These are phyloP conservation scores for Aspergillus felis DNA, from an alignment of 2,329 filamentous ascomycete genomes.

Conservation along the genomic window DNA sequence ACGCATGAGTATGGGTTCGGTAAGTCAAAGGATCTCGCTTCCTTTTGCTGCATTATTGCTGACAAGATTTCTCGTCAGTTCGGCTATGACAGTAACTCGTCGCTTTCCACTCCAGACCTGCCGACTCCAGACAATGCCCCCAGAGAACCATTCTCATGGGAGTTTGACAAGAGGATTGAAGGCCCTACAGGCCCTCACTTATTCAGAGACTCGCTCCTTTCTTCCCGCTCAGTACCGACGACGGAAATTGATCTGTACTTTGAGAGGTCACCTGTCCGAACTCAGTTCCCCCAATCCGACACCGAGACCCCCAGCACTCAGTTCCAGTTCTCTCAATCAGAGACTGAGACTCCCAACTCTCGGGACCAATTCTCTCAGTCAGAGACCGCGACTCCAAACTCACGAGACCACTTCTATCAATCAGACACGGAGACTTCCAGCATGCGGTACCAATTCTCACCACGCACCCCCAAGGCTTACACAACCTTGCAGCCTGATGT, in stretches of 20 bases:
- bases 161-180: conserved; percentile 59
- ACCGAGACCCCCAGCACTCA: conserved; percentile 49
- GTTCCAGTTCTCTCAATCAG: background rate
- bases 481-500: conserved; percentile 22
- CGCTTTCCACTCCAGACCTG: conserved; percentile 78
- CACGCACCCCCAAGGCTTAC: conserved; percentile 55
- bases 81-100: conserved; percentile 68
- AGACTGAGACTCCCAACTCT: background rate
- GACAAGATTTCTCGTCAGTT: conserved; percentile 13
- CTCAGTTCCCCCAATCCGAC: conserved; percentile 4
- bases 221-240: conserved; percentile 11
- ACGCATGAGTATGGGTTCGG: conserved; percentile 51
- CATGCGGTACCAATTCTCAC: conserved; percentile 10
- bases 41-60: background rate
- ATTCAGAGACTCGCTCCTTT: conserved; percentile 60
- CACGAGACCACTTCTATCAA: no score
- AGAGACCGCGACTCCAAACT: no score
- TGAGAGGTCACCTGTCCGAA: conserved; percentile 11
- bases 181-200: conserved; percentile 87
- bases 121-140: conserved; percentile 68
- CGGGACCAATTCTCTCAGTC: conserved; percentile 22
- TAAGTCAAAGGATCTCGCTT: conserved; percentile 10
- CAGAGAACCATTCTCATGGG: conserved; percentile 57
- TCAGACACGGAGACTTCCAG: no score
- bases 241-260: conserved; percentile 19